Evolutionary conservation across 345 rosid species (phyloP), one percentile per base, ranked within the genome.

Genomic region (Eucalyptus grandis): DNA sequence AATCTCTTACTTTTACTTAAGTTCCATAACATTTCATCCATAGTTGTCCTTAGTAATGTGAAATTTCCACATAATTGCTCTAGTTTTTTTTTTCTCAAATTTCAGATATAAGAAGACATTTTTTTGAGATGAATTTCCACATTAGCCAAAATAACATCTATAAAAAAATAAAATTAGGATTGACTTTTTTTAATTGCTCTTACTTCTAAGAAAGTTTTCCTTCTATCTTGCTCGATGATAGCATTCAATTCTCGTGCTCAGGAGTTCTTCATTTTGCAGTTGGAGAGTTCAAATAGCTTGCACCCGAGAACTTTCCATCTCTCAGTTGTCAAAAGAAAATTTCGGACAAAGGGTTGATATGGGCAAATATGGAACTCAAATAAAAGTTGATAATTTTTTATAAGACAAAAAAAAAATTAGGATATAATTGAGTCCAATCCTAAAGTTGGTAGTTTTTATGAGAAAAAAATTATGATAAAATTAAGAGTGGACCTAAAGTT

Each of bases 161-260:
- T 5, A 43, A 8, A 19, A 21, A 8, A n/a, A n/a, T n/a, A n/a
- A 53, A 56, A 56, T 24, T 56, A 56, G 6, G 3, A 22, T 24
- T 1, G 30, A 56, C 13, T 26, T 26, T 56, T 6, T 56, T 56
- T 26, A 56, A 56, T 56, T 10, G 62, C 62, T 56, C 62, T 24
- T 56, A 56, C 30, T 1, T 24, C 6, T 56, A 56, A 56, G 62
- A 56, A 11, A 24, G 13, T 10, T 26, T 56, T 56, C 30, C 6
- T 56, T 56, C 12, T 24, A 56, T 24, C 6, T 56, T 0, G 0
- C 10, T 56, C 0, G 0, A 56, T 6, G 62, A 56, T 56, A 4
- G 13, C 24, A 56, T 10, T 56, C 62, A 56, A 24, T 56, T 56
- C 62, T 56, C 3, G 5, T 53, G 58, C 58, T 53, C 1, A 0